Conservation (phyloP, 2,329 filamentous ascomycete species). For the Fusarium continuum region DNA sequence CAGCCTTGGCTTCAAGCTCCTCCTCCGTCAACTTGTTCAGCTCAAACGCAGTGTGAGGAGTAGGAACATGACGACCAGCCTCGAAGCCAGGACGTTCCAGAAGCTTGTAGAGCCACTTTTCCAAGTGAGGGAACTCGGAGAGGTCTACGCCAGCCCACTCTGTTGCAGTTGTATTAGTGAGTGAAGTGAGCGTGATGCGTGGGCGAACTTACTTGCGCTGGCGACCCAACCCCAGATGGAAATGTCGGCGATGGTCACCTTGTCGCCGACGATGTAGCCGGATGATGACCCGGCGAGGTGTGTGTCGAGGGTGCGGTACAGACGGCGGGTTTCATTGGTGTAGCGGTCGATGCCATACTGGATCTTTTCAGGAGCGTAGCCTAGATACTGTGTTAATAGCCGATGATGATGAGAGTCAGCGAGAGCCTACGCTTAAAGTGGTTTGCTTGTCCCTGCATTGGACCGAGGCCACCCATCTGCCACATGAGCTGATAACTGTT, state of each 20-base stretch:
- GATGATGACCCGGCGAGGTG: constrained; percentile 68
- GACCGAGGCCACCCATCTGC: constrained; percentile 82
- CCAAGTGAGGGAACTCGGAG: constrained; percentile 77
- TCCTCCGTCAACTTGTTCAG: constrained; percentile 56
- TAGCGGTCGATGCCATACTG: constrained; percentile 86
- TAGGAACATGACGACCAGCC: constrained; percentile 78
- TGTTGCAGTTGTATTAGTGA: constrained; percentile 20
- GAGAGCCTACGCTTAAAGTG: constrained; percentile 73
- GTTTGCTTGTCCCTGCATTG: constrained; percentile 84
- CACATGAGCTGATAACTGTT: constrained; percentile 62
- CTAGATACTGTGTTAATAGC: constrained; percentile 42
- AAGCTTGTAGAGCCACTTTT: constrained; percentile 80
- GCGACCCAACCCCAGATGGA: constrained; percentile 82
- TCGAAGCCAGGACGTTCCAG: constrained; percentile 75
- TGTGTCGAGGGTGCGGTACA: constrained; percentile 81
- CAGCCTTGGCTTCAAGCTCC: constrained; percentile 66
- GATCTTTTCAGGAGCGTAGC: constrained; percentile 83
- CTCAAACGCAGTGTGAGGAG: constrained; percentile 68
- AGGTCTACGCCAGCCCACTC: constrained; percentile 64
- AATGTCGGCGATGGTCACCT: constrained; percentile 80
- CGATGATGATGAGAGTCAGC: fast-evolving
- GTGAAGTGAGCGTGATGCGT: no score
- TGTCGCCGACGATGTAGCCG: constrained; percentile 72
- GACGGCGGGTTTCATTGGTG: constrained; percentile 81
- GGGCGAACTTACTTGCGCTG: constrained; percentile 50